Base-by-base conservation (phyloP, 2,329 filamentous ascomycete species). In the Geosmithia putterillii region DNA sequence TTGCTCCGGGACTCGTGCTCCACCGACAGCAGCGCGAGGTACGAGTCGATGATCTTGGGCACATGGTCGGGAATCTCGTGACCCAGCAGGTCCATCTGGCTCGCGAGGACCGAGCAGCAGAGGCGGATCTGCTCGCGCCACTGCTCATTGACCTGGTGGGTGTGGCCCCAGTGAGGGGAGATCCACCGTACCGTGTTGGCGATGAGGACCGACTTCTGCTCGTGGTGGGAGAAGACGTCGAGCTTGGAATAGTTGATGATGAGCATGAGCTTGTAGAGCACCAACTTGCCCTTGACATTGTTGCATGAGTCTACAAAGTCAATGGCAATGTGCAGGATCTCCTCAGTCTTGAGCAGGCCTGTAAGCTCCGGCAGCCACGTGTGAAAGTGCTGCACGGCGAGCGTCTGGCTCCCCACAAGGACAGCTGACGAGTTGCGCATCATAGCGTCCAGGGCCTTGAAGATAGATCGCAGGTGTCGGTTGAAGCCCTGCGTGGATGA, bases 381-480 rank as follows among this genome's bases (percentile, higher is more conserved):
- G 57, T 96, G 90, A 59, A 96, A 94, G 59, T 96, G 87, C 61
- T 98, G 92, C 12, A 96, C 88, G 2, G 94, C 81, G 41, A 98
- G 69, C 0, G 92, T 96, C 63, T 98, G 94, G 49, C 86, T 96
- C 28, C 92, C 92, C 14, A 96, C 85, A 20, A 96, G 68, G 17
- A 89, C 81, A 0, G 92, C 85, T 2, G 87, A 84, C 2, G 80
- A 72, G 58, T 87, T 95, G 47, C 81, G 79, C 86, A 98, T 95
- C 64, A 98, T 76, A 15, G 75, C 72, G 61, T 96, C 88, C 20
- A 98, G 71, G 1, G 86, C 84, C 57, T 88, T 89, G 68, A 96
- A 96, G 34, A 96, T 87, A 28, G 75, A 80, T 48, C 86, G 81
- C 45, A 96, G 66, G 52, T 95, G 86, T 47, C 86, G 77, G 40